Base-by-base conservation (phyloP, 1,284 basidiomycete species). In the Tilletia caries region DNA sequence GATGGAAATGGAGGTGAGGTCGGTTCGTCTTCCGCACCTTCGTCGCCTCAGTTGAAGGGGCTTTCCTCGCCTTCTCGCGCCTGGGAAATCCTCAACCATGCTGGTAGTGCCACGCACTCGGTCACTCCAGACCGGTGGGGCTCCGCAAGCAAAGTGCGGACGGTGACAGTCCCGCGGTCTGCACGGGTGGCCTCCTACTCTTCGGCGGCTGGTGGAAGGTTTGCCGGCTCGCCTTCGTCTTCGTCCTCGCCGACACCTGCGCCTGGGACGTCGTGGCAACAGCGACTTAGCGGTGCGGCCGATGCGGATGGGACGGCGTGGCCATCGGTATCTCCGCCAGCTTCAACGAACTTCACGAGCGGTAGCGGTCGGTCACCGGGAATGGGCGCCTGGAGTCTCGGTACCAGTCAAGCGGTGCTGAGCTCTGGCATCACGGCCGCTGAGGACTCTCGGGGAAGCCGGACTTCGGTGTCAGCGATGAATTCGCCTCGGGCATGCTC, bases 21-120 rank as follows among this genome's bases (percentile, higher is more conserved):
- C 1, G 23, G 67, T 27, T 33, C 25, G 41, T 69, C 65, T 48
- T 23, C 58, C 8, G 23, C 48, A 12, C 70, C 73, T 1, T 73
- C 71, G 6, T 78, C 77, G 13, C 77, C 77, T 12, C 69, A 67
- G 25, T 48, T 78, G 37, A 23, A 34, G 8, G 75, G 68, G 0
- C 29, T 75, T 1, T 66, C 64, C 0, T 69, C 76, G 20, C 71
- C 78, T 1, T 73, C 75, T 2, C 74, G 80, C 15, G 80, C 78
- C 5, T 80, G 78, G 79, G 76, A 78, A 37, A 82, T 81, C 48
- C 60, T 81, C n/a, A 67, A 69, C 12, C 68, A 71, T 32, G 77
- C 77, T 0, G 75, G 73, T 2, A 41, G 64, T 15, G 65, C 50
- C n/a, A 27, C 67, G 18, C 41, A 66, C 46, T 48, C 66, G n/a